These are phyloP conservation scores for Rehmannia glutinosa DNA, from an alignment of 257 asterid genomes.

Conservation along the genomic window DNA sequence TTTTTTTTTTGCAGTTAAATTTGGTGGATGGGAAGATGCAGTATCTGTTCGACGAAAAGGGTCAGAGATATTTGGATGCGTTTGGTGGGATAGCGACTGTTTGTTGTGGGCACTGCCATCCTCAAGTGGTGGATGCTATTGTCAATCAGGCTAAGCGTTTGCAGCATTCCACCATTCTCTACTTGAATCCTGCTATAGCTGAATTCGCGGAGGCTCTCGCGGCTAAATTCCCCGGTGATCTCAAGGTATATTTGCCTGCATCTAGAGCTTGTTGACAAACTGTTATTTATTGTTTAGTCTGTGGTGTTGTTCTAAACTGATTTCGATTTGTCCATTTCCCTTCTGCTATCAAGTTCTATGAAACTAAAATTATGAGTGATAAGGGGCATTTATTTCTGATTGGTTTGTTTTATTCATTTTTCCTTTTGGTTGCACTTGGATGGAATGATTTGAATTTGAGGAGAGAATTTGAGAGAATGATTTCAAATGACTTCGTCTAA, in stretches of 20 bases:
- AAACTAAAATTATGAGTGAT: neutral
- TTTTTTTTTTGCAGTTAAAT: constrained; percentile 41
- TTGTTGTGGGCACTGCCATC: constrained; percentile 90
- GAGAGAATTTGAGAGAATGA: too few relatives aligned
- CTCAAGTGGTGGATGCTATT: constrained; percentile 81
- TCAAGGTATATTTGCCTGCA: constrained; percentile 45
- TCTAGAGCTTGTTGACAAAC: neutral
- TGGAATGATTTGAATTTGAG: too few relatives aligned
- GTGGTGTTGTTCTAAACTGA: neutral
- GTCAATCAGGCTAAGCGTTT: constrained; percentile 65
- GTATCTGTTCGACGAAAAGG: constrained; percentile 73
- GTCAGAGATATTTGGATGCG: constrained; percentile 81
- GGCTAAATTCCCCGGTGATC: constrained; percentile 74
- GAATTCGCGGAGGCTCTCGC: constrained; percentile 92
- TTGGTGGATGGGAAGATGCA: constrained; percentile 98
- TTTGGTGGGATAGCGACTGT: constrained; percentile 96
- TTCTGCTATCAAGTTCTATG: neutral
- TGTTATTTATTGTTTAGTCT: neutral
- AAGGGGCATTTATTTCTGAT: too few relatives aligned
- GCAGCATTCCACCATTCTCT: constrained; percentile 84
- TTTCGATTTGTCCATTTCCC: neutral
- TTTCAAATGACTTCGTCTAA: too few relatives aligned
- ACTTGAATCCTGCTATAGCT: constrained; percentile 72
- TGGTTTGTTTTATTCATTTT: too few relatives aligned
- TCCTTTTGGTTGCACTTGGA: too few relatives aligned